phyloP scores from a whole-genome alignment of 345 rosid genomes.

The Brassica cretica region DNA sequence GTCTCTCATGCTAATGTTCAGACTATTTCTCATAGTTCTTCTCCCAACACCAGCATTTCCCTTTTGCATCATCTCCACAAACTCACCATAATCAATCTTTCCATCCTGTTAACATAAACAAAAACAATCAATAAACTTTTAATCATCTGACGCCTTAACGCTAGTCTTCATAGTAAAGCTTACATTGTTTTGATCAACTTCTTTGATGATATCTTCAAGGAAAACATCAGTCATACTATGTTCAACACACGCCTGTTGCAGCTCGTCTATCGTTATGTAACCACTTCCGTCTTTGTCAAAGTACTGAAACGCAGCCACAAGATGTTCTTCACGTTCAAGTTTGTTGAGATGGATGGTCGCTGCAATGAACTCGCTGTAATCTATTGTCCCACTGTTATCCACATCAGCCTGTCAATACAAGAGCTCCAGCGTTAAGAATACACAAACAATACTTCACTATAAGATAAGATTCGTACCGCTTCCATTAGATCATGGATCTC shows the following conservation, averaged over 20 bases:
- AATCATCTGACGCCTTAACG: background rate
- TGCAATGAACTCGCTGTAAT: constrained; percentile 96
- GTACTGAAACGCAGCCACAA: constrained; percentile 87
- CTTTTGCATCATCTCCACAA: constrained; percentile 99
- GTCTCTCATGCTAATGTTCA: constrained; percentile 94
- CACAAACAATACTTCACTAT: background rate
- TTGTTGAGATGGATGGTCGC: constrained; percentile 97
- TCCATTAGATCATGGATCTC: constrained; percentile 98
- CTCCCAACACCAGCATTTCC: constrained; percentile 92
- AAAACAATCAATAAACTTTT: background rate
- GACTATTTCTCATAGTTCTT: constrained; percentile 94
- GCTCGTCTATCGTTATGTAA: constrained; percentile 94
- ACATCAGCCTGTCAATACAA: constrained; percentile 79
- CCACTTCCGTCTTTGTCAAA: constrained; percentile 98
- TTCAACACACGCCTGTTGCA: constrained; percentile 92
- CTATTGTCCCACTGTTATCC: constrained; percentile 97
- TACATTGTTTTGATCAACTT: constrained; percentile 98
- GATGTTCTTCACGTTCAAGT: constrained; percentile 96
- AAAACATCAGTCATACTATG: constrained; percentile 90
- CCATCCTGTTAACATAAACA: constrained; percentile 63
- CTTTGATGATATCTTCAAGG: constrained; percentile 89
- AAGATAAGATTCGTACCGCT: constrained; percentile 53
- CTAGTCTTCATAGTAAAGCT: constrained; percentile 19
- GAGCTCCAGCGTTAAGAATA: background rate
- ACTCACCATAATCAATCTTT: constrained; percentile 90